Base-by-base conservation (phyloP, 345 rosid genomes). In the Hevea brasiliensis region DNA sequence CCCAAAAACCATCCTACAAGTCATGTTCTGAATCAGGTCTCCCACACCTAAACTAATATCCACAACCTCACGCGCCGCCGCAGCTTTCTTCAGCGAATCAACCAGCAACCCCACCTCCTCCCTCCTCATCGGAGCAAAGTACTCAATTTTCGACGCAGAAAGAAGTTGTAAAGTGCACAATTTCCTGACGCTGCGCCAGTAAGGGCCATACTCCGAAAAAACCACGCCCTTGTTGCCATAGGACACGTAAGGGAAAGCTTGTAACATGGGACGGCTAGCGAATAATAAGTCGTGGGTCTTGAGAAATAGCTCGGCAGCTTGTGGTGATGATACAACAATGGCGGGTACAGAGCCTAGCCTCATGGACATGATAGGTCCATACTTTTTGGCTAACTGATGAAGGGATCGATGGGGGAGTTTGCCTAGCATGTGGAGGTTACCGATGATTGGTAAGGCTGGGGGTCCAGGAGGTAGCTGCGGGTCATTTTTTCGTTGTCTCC, bases 351-450 rank as follows among this genome's bases (percentile, higher is more conserved):
- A 72, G 17, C 92, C 90, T 0, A 81, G 81, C n/a, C 51, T 79
- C 40, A 88, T 69, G 26, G 67, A 79, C 84, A 88, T 65, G 68
- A 86, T 82, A 0, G 84, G 87, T 8, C 89, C 91, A 20, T 82
- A 76, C 35, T 76, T 79, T 42, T 54, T 51, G 65, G 91, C 47
- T 37, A 68, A 32, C 18, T 37, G 8, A 61, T 18, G 11, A 40
- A 68, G 61, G 20, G 50, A 10, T 68, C 21, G 72, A 21, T 68
- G 72, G 12, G 72, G 72, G 20, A 68, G 61, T 12, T 20, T 35
- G 18, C 72, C 61, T 53, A 68, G n/a, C 45, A 68, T 53, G 61
- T 68, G 72, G 59, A 68, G 72, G 54, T 68, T 68, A 0, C 72
- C 62, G 0, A 68, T 68, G 26, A 68, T 54, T 10, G 62, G 72